Base-by-base conservation (phyloP, 164 flowering plant genomes). In the Macadamia integrifolia region DNA sequence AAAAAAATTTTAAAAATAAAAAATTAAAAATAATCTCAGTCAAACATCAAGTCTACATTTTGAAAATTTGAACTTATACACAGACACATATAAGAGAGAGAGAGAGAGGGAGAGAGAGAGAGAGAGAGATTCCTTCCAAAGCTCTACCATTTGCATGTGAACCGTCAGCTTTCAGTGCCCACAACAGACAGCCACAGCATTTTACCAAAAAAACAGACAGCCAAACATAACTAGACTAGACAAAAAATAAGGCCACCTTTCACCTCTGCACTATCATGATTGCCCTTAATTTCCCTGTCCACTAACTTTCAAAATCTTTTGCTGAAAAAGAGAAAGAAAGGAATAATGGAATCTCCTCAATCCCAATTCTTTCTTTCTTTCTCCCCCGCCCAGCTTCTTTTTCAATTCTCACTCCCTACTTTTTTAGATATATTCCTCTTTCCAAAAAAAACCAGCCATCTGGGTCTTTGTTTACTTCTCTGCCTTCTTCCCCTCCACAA, bases 401-500 rank as follows among this genome's bases (percentile, higher is more conserved):
- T 53, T 17, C 57, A 53, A 2, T 17, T 53, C 6, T 53, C 17
- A 11, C 57, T 14, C 18, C 17, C 15, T 11, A 53, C 17, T 53
- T 53, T 46, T 53, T 53, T 53, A 53, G 18, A 53, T 11, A 53
- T 53, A 53, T 53, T 53, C 57, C 57, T 53, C 57, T 17, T 53
- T 53, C 57, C 57, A 14, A 53, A 53, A 23, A 53, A 53, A 53
- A 53, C 57, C 57, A 12, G 57, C 57, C 57, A 53, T 14, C 57
- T 53, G 17, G 57, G 57, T 17, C 17, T 53, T 14, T 53, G 57
- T 62, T 77, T 83, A 44, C 72, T 75, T 66, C 72, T 76, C 55
- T 76, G 71, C 73, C 76, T 76, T 69, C 66, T 83, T 58, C 74
- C 82, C 80, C 72, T 76, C 87, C 79, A 75, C 73, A 77, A 69